A percentile compares a stretch with the other conserved stretches of the same genome.
Evolutionary conservation across 2,329 filamentous ascomycete species (phyloP).

Genomic region (Fusarium sp.): DNA sequence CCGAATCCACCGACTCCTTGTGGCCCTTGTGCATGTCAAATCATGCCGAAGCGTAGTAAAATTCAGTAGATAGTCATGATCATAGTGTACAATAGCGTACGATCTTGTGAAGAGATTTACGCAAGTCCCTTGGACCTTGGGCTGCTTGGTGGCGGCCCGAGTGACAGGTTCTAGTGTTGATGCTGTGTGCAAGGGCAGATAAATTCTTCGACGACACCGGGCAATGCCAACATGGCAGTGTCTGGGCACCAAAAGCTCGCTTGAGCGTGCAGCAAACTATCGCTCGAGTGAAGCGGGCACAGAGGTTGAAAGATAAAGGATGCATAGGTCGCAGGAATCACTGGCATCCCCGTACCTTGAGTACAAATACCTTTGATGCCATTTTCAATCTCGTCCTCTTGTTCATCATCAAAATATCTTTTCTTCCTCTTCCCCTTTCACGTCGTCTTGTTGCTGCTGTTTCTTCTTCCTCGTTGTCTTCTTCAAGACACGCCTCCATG

Average conservation of each 20-base stretch:
- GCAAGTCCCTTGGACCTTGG: neutral
- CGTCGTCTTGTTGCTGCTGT: neutral
- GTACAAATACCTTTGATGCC: neutral
- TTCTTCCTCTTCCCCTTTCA: neutral
- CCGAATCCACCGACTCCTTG: constrained; percentile 3
- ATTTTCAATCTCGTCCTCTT: neutral
- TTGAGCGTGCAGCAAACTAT: neutral
- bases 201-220: neutral
- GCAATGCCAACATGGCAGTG: constrained; percentile 12
- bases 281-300: neutral
- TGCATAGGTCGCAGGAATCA: neutral
- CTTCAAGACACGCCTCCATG: neutral
- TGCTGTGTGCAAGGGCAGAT: constrained; percentile 6
- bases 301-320: neutral
- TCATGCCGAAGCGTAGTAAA: constrained; percentile 2
- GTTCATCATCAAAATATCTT: no score
- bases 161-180: neutral
- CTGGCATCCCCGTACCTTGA: neutral
- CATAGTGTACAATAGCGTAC: constrained; percentile 1
- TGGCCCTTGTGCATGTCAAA: neutral
- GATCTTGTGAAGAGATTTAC: constrained; percentile 1
- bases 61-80: neutral
- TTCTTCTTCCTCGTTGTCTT: no score
- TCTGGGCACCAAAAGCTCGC: neutral
- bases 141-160: neutral